phyloP scores from a whole-genome alignment of 345 rosid species.

The Camelina sativa region DNA sequence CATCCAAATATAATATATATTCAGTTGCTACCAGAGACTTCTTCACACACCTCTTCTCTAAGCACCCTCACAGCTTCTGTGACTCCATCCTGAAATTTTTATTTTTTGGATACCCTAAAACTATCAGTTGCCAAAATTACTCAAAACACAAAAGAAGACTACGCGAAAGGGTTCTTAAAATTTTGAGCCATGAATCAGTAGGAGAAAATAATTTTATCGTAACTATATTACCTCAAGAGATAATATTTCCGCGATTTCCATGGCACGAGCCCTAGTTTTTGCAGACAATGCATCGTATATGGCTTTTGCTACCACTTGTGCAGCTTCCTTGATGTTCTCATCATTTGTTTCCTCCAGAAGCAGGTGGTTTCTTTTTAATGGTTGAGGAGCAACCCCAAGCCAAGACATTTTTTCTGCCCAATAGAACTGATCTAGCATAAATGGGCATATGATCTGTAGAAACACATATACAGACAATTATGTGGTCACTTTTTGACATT shows the following conservation, averaged over 20 bases:
- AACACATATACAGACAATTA: not conserved
- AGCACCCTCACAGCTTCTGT: conserved; percentile 74
- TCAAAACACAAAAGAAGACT: conserved; percentile 4
- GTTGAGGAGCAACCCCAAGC: conserved; percentile 89
- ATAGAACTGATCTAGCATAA: conserved; percentile 89
- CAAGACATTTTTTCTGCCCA: conserved; percentile 95
- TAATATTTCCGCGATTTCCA: conserved; percentile 56
- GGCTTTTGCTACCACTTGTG: conserved; percentile 58
- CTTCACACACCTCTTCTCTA: conserved; percentile 56
- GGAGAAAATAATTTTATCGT: not conserved
- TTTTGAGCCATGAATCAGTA: not conserved
- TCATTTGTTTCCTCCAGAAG: conserved; percentile 54
- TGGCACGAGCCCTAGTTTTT: conserved; percentile 55
- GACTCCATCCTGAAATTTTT: conserved; percentile 72
- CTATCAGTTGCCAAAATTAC: conserved; percentile 26
- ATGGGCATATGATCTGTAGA: conserved; percentile 79
- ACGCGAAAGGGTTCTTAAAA: not conserved
- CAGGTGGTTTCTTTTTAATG: conserved; percentile 62
- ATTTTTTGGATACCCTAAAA: not conserved
- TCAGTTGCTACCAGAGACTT: conserved; percentile 26
- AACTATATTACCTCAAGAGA: conserved; percentile 67
- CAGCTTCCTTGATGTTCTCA: conserved; percentile 51
- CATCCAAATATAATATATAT: not conserved
- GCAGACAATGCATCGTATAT: conserved; percentile 61
- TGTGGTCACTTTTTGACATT: not conserved